These are phyloP conservation scores for Brassica cretica DNA, from an alignment of 345 rosid species.

Conservation along the genomic window DNA sequence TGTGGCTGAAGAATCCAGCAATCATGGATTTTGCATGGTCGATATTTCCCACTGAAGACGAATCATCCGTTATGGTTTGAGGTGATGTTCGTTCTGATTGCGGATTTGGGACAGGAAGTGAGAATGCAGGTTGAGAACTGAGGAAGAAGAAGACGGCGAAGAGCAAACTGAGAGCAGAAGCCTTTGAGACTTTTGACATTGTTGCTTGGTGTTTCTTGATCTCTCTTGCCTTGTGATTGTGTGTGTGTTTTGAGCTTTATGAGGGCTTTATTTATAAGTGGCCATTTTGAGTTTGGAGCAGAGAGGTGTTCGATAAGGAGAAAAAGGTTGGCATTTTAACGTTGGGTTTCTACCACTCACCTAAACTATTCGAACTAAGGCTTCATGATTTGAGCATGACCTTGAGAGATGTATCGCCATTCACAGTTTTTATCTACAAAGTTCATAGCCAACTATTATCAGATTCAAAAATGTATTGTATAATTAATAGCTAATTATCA, in stretches of 20 bases:
- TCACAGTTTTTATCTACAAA: not conserved
- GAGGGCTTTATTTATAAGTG: slow-evolving; percentile 17
- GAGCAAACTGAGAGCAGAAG: slow-evolving; percentile 31
- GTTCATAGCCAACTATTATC: not conserved
- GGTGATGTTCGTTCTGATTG: not conserved
- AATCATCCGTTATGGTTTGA: slow-evolving; percentile 7
- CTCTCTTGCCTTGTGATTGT: slow-evolving; percentile 25
- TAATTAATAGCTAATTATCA: not conserved
- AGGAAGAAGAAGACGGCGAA: slow-evolving; percentile 25
- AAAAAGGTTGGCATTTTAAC: slow-evolving; percentile 11
- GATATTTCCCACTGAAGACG: slow-evolving; percentile 20
- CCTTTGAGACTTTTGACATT: slow-evolving; percentile 35
- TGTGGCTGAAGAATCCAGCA: slow-evolving; percentile 37
- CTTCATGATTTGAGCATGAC: slow-evolving; percentile 34
- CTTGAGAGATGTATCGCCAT: not conserved
- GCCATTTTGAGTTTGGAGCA: not conserved
- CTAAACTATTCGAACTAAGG: slow-evolving; percentile 25
- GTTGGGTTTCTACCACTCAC: slow-evolving; percentile 39
- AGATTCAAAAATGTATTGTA: not conserved
- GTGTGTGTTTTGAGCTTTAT: not conserved
- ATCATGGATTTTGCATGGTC: slow-evolving; percentile 26
- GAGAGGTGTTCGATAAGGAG: not conserved
- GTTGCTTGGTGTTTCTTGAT: slow-evolving; percentile 11
- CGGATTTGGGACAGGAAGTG: slow-evolving; percentile 19
- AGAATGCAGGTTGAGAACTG: slow-evolving; percentile 24